Evolutionary conservation across 345 rosid species (phyloP), one percentile per base, ranked within the genome.

Genomic region (Ailanthus altissimus): DNA sequence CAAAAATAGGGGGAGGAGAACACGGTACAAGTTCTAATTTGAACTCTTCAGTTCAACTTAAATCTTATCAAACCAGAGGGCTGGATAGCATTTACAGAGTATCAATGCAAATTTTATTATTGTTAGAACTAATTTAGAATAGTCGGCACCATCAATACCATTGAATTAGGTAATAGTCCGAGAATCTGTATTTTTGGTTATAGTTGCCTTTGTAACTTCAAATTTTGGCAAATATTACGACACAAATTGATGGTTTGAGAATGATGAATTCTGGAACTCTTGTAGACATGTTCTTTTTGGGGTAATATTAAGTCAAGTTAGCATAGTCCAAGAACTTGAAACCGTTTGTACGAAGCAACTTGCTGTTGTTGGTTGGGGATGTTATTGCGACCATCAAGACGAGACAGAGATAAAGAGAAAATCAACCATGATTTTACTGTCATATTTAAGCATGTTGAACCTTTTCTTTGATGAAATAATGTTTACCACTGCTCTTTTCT

Each of bases 21-120:
- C 70, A 28, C 81, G 53, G 40, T 79, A 70, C 78, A 70, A 67
- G 66, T 85, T 80, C 74, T 79, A 63, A 74, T 63, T 68, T 77
- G 56, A 23, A 65, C 28, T 8, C 0, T 49, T 56, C 46, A 49
- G 72, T 68, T 67, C 47, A 36, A 26, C 15, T 65, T 40, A 16
- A 16, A 46, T 32, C 46, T 59, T 73, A 40, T 15, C 46, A 2
- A 28, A 13, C n/a, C 18, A 61, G 10, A 38, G 63, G 12, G 13
- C 14, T 36, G 36, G 20, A 23, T 46, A 32, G n/a, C 23, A n/a
- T 50, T n/a, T 47, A 16, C 8, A 3, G 7, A 23, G 20, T 57
- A 21, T 50, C 21, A 10, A 60, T 60, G 2, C 23, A 6, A 60
- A 46, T 26, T 26, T 59, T 46, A 32, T 32, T 32, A 32, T 32